Base-by-base conservation (phyloP, 2,329 filamentous ascomycete genomes). In the Hirsutella rhossiliensis region DNA sequence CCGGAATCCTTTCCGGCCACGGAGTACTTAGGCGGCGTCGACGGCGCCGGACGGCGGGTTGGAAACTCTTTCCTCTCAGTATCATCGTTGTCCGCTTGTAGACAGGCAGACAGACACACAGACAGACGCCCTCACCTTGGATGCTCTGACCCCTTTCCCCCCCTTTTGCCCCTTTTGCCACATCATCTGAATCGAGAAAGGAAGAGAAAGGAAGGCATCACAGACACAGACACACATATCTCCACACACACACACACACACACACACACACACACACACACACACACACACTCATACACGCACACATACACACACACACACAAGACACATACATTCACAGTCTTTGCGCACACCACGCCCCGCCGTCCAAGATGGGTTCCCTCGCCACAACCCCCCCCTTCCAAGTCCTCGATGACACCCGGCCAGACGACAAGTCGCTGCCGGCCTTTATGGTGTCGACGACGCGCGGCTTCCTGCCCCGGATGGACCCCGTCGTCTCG, bases 381-480 rank as follows among this genome's bases (percentile, higher is more conserved):
- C 52, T 69, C 44, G 52, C 54, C 37, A 53, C 56, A 46, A 48
- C 47, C 23, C 45, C 52, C 32, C 56, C 60, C 46, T 84, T 85
- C 59, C 64, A 71, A 44, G 75, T 86, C 62, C 69, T 86, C 38
- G 65, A 71, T 45, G 80, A 84, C 64, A 73, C 78, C 46, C 69
- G 64, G 58, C 77, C 79, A 1, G 62, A 78, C 47, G 78, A 85
- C 61, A 73, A 58, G 44, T 73, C 77, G 38, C 67, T 86, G 27
- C 80, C 80, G 6, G 78, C 83, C 53, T 89, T 89, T 68, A 86
- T 87, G 78, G 83, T 88, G 34, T 87, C 83, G 38, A 86, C 78
- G 19, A 75, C 77, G 4, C 72, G 82, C 46, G 84, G 84, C 42
- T 90, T 88, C 61, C 71, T 90, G 30, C 84, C 84, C 12, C 76